These are phyloP conservation scores for Fusarium liriodendri DNA, from an alignment of 2,329 filamentous ascomycete species.

Conservation along the genomic window DNA sequence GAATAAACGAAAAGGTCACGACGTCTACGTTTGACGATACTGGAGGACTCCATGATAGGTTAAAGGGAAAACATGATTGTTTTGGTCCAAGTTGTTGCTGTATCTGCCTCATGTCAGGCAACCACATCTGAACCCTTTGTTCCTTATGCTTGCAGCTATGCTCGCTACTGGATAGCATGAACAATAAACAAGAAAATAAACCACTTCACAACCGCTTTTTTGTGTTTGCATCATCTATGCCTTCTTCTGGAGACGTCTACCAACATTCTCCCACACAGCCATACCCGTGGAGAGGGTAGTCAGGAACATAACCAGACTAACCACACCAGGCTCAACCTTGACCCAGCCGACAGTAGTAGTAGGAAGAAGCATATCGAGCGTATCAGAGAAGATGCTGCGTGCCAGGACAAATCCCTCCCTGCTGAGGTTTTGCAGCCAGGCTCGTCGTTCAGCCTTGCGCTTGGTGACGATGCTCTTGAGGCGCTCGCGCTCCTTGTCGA, in stretches of 20 bases:
- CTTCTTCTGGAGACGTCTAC: slow-evolving; percentile 37
- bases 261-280: slow-evolving; percentile 70
- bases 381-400: slow-evolving; percentile 65
- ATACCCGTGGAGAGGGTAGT: slow-evolving; percentile 71
- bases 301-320: slow-evolving; percentile 69
- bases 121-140: not conserved
- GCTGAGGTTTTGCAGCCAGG: slow-evolving; percentile 45
- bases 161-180: not conserved
- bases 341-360: slow-evolving; percentile 71
- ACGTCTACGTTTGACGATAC: not conserved
- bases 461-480: slow-evolving; percentile 48
- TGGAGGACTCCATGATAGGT: not conserved
- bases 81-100: not conserved
- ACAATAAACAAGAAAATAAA: slow-evolving; percentile 8
- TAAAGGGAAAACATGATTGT: not conserved
- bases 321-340: slow-evolving; percentile 58
- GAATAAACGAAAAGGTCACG: not conserved
- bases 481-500: slow-evolving; percentile 50
- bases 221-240: slow-evolving; percentile 7
- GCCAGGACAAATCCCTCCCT: slow-evolving; percentile 50
- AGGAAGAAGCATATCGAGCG: slow-evolving; percentile 72
- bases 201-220: not conserved
- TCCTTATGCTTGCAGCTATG: not conserved
- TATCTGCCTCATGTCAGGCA: not conserved
- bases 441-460: slow-evolving; percentile 48